Evolutionary conservation across 352 stramenopile genomes (phyloP), one percentile per base, ranked within the genome.

Genomic region (Pythium biforme): DNA sequence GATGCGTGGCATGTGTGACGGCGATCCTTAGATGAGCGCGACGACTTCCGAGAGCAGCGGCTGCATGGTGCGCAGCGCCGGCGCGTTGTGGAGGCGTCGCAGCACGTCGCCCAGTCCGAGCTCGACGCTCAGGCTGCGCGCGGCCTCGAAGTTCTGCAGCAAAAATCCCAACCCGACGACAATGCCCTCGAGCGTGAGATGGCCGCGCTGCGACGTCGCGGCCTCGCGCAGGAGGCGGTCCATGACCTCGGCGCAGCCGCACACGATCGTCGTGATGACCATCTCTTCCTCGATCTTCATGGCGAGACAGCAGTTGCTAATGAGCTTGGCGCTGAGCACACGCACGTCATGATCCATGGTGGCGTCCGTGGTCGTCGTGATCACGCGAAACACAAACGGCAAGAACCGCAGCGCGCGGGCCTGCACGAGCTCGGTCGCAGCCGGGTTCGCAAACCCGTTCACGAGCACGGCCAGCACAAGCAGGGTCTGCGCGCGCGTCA

Each of bases 231-330:
- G 76, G n/a, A 90, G 66, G n/a, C 66, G 62, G 27, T 92, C 82
- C 22, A 94, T 72, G 3, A 79, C 84, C 58, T 94, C 84, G 10
- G 85, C 70, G 7, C 74, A 81, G 9, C 84, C 84, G 27, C 80
- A 89, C 23, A 94, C 70, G 22, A 94, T 71, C 17, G 77, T 87
- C 26, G 80, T 90, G 56, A 92, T 73, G 33, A 90, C 70, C 15
- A 87, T 66, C 31, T 91, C 81, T 47, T 94, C 81, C 33, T 85
- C 84, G 11, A 86, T 73, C 41, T 81, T 64, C 47, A 90, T 73
- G 19, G 80, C 75, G 41, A 88, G 66, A 50, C 76, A 90, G 67
- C 81, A 89, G 58, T 94, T 94, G 68, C 78, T 76, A 33, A 94
- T 75, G 25, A 92, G 64, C 45, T 75, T 75, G 29, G 80, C 76